Conservation (phyloP, 2,329 filamentous ascomycete species). For the Aspergillus fischeri region DNA sequence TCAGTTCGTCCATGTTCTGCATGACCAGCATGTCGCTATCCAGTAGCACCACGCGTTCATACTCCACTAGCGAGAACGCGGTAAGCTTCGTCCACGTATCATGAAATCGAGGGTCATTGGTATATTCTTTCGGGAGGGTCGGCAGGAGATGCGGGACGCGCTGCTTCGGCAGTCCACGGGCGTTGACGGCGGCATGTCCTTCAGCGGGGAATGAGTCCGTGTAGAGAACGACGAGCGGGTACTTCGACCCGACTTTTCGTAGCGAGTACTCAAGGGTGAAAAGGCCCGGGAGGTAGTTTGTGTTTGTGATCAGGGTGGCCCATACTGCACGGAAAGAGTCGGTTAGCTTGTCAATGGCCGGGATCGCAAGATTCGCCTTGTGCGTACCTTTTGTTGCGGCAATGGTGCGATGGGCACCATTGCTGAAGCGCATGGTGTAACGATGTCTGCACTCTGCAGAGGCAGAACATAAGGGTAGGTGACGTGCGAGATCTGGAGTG, state of each 20-base stretch:
- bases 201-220: slow-evolving; percentile 68
- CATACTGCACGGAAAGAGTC: slow-evolving; percentile 56
- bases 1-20: slow-evolving; percentile 86
- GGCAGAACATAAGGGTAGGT: not conserved
- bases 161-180: slow-evolving; percentile 65
- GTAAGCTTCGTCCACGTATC: slow-evolving; percentile 88
- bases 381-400: not conserved
- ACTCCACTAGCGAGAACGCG: slow-evolving; percentile 71
- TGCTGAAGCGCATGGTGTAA: not conserved
- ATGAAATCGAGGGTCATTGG: slow-evolving; percentile 76
- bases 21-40: slow-evolving; percentile 85
- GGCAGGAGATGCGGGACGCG: slow-evolving; percentile 71
- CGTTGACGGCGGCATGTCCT: slow-evolving; percentile 65
- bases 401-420: not conserved
- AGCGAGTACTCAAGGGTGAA: slow-evolving; percentile 77
- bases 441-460: not conserved
- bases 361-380: not conserved
- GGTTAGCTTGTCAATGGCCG: not conserved
- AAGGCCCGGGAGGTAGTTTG: slow-evolving; percentile 74
- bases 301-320: slow-evolving; percentile 84
- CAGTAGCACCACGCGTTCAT: slow-evolving; percentile 74
- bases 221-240: slow-evolving; percentile 78
- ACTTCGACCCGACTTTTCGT: slow-evolving; percentile 59
- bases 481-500: not conserved
- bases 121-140: slow-evolving; percentile 61